These are phyloP conservation scores for Rosa chinensis DNA, from an alignment of 306 rosid genomes.

Conservation along the genomic window DNA sequence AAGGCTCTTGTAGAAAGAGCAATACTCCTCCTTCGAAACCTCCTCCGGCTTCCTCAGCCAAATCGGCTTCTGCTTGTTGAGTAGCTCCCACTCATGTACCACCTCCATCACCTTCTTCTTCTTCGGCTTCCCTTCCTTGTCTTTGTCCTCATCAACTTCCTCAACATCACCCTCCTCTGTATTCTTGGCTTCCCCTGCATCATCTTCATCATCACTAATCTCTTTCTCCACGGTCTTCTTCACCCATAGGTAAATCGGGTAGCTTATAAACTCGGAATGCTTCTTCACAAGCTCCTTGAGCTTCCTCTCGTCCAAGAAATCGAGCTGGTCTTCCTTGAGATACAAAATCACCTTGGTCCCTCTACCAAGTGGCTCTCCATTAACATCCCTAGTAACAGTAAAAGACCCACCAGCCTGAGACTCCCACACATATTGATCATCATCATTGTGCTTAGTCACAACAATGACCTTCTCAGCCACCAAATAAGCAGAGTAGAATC, in stretches of 20 bases:
- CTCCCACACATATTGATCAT: conserved; percentile 36
- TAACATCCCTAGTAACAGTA: conserved; percentile 22
- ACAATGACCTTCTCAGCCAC: conserved; percentile 37
- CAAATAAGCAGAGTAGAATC: conserved; percentile 35
- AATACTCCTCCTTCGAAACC: conserved; percentile 29
- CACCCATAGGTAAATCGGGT: conserved; percentile 30
- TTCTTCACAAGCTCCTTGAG: conserved; percentile 39
- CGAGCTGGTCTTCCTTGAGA: conserved; percentile 38
- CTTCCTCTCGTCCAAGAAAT: conserved; percentile 39
- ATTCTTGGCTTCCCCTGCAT: conserved; percentile 8
- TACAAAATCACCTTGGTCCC: conserved; percentile 31
- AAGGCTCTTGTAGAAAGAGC: conserved; percentile 39
- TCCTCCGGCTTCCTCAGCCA: conserved; percentile 38
- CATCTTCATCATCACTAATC: conserved; percentile 36
- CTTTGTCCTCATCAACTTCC: conserved; percentile 28
- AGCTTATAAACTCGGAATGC: conserved; percentile 37
- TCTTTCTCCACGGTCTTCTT: conserved; percentile 34
- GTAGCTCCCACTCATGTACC: conserved; percentile 26
- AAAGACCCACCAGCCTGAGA: conserved; percentile 41
- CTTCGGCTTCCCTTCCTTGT: conserved; percentile 21
- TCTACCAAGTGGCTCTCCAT: conserved; percentile 31
- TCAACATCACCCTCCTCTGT: conserved; percentile 34
- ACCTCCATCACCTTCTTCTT: conserved; percentile 36
- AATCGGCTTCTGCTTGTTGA: conserved; percentile 40
- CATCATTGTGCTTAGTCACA: conserved; percentile 39